phyloP scores from a whole-genome alignment of 257 asterid genomes.

The Salvia hispanica region DNA sequence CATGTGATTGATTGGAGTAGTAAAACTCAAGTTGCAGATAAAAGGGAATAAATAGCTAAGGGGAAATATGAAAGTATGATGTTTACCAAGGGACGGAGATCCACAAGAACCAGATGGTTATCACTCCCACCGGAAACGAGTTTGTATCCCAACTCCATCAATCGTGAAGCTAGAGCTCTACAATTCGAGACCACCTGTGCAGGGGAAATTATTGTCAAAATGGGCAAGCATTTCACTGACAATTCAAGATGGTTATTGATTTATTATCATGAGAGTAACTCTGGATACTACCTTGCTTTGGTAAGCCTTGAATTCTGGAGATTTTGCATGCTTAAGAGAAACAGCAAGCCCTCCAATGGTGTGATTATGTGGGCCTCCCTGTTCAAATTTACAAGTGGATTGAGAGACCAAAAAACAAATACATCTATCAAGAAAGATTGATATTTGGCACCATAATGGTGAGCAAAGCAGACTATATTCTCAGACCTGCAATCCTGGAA shows the following conservation, averaged over 20 bases:
- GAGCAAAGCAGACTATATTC: background rate
- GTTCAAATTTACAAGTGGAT: slow-evolving; percentile 22
- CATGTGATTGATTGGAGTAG: slow-evolving; percentile 6
- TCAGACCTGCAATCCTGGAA: slow-evolving; percentile 90
- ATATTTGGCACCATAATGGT: background rate
- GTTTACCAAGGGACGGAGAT: slow-evolving; percentile 86
- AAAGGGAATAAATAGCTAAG: background rate
- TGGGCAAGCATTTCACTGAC: slow-evolving; percentile 2
- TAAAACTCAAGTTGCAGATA: no score
- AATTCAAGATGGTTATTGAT: background rate
- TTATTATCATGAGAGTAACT: background rate
- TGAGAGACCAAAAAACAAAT: background rate
- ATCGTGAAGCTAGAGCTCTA: slow-evolving; percentile 80
- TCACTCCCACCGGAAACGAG: slow-evolving; percentile 97
- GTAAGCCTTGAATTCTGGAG: slow-evolving; percentile 73
- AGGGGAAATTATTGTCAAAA: slow-evolving; percentile 24
- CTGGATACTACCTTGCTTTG: slow-evolving; percentile 60
- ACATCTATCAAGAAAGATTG: background rate
- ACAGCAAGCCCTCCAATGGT: slow-evolving; percentile 94
- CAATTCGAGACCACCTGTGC: slow-evolving; percentile 80
- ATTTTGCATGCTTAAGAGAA: slow-evolving; percentile 75
- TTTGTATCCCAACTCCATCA: slow-evolving; percentile 76
- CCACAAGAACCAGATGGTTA: slow-evolving; percentile 96
- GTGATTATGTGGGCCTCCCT: slow-evolving; percentile 99
- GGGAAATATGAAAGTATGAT: slow-evolving; percentile 2